Percentiles rank a stretch among this genome's conserved stretches.
These are phyloP conservation scores for Ballota nigra DNA, from an alignment of 257 asterid species.

Conservation along the genomic window DNA sequence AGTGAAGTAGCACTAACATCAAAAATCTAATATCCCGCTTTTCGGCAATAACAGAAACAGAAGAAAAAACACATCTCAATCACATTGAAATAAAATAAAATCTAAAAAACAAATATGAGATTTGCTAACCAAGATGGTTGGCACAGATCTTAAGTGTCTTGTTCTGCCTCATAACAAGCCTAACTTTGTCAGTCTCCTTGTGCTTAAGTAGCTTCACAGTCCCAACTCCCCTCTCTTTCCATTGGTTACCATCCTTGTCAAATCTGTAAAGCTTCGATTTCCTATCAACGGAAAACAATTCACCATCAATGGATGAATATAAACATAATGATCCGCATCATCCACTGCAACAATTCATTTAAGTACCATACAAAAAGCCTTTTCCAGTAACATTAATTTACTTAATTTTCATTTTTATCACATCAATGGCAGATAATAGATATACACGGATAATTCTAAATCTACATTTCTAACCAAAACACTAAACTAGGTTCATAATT, in stretches of 20 bases:
- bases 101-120: not conserved
- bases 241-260: slow-evolving; percentile 79
- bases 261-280: slow-evolving; percentile 87
- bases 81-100: not conserved
- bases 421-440: not conserved
- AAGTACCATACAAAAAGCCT: too few species aligned
- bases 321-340: not conserved
- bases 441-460: not conserved
- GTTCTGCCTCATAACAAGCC: slow-evolving; percentile 92
- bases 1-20: not conserved
- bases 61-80: not conserved
- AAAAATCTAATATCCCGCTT: not conserved
- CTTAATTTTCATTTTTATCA: not conserved
- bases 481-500: not conserved
- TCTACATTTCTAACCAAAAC: not conserved
- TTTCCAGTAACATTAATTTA: too few species aligned
- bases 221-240: slow-evolving; percentile 97
- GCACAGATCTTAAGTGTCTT: slow-evolving; percentile 94
- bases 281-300: slow-evolving; percentile 36
- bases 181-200: slow-evolving; percentile 64
- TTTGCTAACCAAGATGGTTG: slow-evolving; percentile 69
- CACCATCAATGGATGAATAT: not conserved
- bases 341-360: too few species aligned
- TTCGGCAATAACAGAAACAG: not conserved
- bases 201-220: slow-evolving; percentile 79